These are phyloP conservation scores for Olyra latifolia DNA, from an alignment of 176 grass and related monocot genomes.

Conservation along the genomic window DNA sequence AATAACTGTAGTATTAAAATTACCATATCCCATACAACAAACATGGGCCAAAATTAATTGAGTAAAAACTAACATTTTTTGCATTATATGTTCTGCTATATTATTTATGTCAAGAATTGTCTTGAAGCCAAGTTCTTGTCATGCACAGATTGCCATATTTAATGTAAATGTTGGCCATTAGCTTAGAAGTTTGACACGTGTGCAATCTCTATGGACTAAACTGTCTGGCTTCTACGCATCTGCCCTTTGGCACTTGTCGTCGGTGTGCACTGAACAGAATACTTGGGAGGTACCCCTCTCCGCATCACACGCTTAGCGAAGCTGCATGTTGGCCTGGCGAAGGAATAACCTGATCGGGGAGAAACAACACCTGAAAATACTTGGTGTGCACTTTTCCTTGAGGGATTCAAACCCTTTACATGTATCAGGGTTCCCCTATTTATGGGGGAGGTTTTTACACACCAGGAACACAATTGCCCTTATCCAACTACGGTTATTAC, in stretches of 20 bases:
- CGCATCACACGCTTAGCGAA: too few species aligned
- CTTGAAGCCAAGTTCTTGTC: neutral
- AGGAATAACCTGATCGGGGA: too few species aligned
- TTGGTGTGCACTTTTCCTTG: too few species aligned
- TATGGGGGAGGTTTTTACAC: too few species aligned
- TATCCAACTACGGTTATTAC: too few species aligned
- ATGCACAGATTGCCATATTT: neutral
- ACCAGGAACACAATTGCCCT: too few species aligned
- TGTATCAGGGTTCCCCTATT: too few species aligned
- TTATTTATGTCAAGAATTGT: neutral
- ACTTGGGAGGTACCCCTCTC: too few species aligned
- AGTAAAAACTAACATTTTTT: neutral
- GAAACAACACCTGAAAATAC: too few species aligned
- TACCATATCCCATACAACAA: neutral
- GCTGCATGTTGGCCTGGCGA: too few species aligned
- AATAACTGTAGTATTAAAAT: neutral
- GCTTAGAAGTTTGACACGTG: neutral
- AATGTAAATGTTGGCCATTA: neutral
- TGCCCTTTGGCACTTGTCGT: neutral
- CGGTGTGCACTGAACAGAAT: too few species aligned
- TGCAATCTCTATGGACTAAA: neutral
- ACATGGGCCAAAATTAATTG: neutral
- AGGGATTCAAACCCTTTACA: too few species aligned
- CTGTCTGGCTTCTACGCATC: neutral
- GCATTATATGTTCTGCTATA: neutral